Percentiles rank a stretch among this genome's conserved stretches.
Conservation (phyloP, 306 rosid genomes). For the Cyclanthera cordifolia region DNA sequence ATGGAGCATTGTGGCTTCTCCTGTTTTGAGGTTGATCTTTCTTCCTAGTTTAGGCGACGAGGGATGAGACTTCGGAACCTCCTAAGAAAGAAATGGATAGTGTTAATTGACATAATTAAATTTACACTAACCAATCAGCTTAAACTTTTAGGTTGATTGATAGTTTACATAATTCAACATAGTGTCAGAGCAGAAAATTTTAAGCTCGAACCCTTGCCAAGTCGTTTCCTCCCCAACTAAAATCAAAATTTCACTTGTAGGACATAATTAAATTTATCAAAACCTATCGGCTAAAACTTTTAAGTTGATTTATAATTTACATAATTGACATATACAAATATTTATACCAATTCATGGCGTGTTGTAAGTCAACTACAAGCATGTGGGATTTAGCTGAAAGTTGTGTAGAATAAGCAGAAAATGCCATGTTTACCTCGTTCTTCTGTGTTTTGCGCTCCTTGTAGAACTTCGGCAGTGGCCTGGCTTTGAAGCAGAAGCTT, state of each 20-base stretch:
- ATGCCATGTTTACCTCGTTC: slow-evolving; percentile 38
- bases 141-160: no score
- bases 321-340: no score
- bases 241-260: no score
- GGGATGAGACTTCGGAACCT: slow-evolving; percentile 35
- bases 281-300: no score
- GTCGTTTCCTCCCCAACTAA: no score
- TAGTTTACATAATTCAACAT: no score
- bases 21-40: slow-evolving; percentile 21
- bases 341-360: not conserved
- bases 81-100: slow-evolving; percentile 12
- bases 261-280: no score
- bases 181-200: no score
- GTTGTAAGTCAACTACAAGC: not conserved
- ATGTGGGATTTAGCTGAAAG: not conserved
- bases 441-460: slow-evolving; percentile 46
- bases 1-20: slow-evolving; percentile 26
- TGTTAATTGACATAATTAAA: no score
- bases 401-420: not conserved
- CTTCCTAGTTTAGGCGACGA: slow-evolving; percentile 36
- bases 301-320: no score
- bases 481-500: slow-evolving; percentile 84
- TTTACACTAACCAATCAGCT: no score
- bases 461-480: slow-evolving; percentile 86
- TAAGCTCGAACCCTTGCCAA: no score